Base-by-base conservation (phyloP, 2,329 filamentous ascomycete genomes). In the Teratosphaeria viscida region DNA sequence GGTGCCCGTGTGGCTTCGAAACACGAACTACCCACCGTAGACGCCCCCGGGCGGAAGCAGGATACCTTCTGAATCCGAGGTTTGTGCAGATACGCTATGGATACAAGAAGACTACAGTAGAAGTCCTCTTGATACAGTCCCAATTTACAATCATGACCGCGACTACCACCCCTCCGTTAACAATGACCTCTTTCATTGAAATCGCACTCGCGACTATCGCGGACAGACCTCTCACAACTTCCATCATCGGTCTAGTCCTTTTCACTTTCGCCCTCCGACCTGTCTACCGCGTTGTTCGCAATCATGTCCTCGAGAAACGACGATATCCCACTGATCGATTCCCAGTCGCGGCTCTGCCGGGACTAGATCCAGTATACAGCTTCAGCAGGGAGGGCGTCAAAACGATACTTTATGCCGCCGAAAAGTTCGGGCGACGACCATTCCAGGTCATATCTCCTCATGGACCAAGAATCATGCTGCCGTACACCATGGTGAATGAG, bases 391-490 rank as follows among this genome's bases (percentile, higher is more conserved):
- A 49, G 19, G 43, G 43, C 16, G 8, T 19, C 43, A 10, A 19
- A 19, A 49, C 43, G 5, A n/a, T 49, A 4, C n/a, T 49, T n/a
- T n/a, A 19, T n/a, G 43, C n/a, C n/a, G 19, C 19, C 16, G n/a
- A 49, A n/a, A 49, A 49, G 23, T 49, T 19, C 11, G 43, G n/a
- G 27, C 7, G 10, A 1, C 27, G 57, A 11, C 52, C 49, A n/a
- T 65, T 63, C 39, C 64, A 65, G n/a, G 57, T 65, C 39, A 53
- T 61, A 34, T 60, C 64, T 10, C 35, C 29, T n/a, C 54, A 61
- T n/a, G 64, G 64, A 5, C 59, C 59, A 34, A 63, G 61, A 52
- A 61, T 65, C 58, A 57, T 67, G 32, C 55, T 67, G 14, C 64
- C 65, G 3, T 62, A 64, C 52, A 19, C 8, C 12, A 29, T 29